Evolutionary conservation across 768 basidiomycete genomes (phyloP).

Genomic region (Lactarius hatsudake): DNA sequence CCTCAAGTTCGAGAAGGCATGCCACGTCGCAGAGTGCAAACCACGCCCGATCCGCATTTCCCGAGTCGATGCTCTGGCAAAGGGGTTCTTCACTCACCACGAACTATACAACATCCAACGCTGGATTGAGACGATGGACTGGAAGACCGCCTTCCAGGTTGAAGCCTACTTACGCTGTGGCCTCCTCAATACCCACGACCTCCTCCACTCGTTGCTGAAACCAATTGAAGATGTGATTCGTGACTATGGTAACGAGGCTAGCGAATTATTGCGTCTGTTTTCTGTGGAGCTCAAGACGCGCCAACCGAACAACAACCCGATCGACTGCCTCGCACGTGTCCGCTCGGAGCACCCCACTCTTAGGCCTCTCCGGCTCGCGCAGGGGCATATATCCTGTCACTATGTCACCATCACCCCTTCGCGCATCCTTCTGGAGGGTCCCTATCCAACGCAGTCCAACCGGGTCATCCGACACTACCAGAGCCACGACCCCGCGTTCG

Average conservation of each 20-base stretch:
- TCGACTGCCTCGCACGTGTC: constrained; percentile 46
- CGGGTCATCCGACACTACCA: constrained; percentile 68
- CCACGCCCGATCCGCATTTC: constrained; percentile 31
- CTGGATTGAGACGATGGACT: constrained; percentile 49
- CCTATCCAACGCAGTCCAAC: constrained; percentile 73
- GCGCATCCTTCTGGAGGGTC: constrained; percentile 71
- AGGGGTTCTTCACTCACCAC: constrained; percentile 50
- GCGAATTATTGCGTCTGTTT: constrained; percentile 55
- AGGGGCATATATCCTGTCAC: constrained; percentile 57
- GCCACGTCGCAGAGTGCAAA: constrained; percentile 46
- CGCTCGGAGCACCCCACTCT: constrained; percentile 28
- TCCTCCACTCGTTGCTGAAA: constrained; percentile 44
- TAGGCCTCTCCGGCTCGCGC: constrained; percentile 30
- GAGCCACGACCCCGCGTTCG: constrained; percentile 37
- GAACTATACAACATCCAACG: constrained; percentile 45
- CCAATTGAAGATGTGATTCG: constrained; percentile 43
- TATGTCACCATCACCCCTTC: constrained; percentile 79
- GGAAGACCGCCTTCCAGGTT: constrained; percentile 74
- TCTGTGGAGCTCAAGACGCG: constrained; percentile 46
- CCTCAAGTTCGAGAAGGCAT: constrained; percentile 51
- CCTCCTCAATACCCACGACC: constrained; percentile 58
- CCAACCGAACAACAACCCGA: constrained; percentile 40
- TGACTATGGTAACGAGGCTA: constrained; percentile 35
- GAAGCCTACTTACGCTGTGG: constrained; percentile 66
- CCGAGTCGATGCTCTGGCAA: constrained; percentile 47